Evolutionary conservation across 805 yeast species (phyloP), one percentile per base, ranked within the genome.

Genomic region (Candida verbasci): DNA sequence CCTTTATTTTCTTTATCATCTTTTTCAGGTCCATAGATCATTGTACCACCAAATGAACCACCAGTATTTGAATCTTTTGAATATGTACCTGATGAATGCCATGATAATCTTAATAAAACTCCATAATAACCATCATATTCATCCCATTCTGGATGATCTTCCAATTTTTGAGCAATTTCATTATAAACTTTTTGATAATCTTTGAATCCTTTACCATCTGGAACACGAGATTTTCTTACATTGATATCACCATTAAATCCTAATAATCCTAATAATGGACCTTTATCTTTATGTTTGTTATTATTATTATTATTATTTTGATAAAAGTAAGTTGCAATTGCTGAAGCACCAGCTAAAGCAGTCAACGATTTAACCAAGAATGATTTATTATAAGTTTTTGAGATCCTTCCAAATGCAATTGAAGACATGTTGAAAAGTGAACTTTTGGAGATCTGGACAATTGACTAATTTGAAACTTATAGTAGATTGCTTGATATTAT

Each of bases 111-210:
- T 34, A 49, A 44, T 45, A 65, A 58, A 32, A 55, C 52, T 3
- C 68, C 70, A 44, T 56, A 62, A 29, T 57, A 53, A 15, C 70
- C 70, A 15, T 62, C 60, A 14, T 65, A 65, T 11, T 46, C 56
- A 44, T 65, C 71, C 30, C 49, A 56, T 38, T 57, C 62, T 18
- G 53, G 56, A 34, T 53, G 45, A 10, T 78, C 85, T 44, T 70
- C 66, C 17, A 84, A 55, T 55, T 70, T 73, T 28, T 52, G 54
- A 24, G 81, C 96, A 72, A 76, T 86, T 45, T 78, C 93, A 63
- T 77, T 80, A 62, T 79, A 91, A 42, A 76, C 76, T 41, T 65
- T 50, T 58, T 73, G 88, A 55, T 73, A 88, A 45, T 83, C 86
- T 9, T 68, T 65, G 35, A 52, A 58, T 3, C 62, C 46, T 49